Evolutionary conservation across 257 asterid species (phyloP).

Genomic region (Nicotiana paniculata): DNA sequence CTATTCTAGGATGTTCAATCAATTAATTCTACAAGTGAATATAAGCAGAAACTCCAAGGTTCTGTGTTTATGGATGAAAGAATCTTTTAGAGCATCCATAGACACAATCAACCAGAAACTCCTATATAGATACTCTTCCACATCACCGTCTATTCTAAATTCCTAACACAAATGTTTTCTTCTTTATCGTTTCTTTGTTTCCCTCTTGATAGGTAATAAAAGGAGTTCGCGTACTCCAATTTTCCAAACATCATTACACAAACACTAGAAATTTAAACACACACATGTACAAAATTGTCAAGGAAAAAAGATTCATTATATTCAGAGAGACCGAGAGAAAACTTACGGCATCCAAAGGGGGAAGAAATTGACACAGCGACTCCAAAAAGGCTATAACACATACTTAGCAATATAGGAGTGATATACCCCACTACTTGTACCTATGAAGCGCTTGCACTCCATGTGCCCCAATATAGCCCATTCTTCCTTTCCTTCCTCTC

Average conservation of each 20-base stretch:
- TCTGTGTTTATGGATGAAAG: too few relatives aligned
- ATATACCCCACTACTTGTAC: constrained; percentile 92
- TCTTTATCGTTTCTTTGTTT: not conserved
- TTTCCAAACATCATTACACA: too few relatives aligned
- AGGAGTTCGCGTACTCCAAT: not conserved
- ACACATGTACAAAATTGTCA: too few relatives aligned
- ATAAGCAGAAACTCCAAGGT: not conserved
- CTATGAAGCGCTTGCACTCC: constrained; percentile 73
- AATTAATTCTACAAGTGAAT: not conserved
- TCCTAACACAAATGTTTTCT: not conserved
- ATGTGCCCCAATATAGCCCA: constrained; percentile 93
- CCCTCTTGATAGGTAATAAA: not conserved
- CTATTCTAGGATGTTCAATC: not conserved
- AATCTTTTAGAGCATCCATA: not conserved
- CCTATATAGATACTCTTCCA: not conserved
- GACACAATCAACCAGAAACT: not conserved
- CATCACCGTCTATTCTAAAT: not conserved
- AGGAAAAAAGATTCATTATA: too few relatives aligned
- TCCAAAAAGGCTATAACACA: constrained; percentile 87
- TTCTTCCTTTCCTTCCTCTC: constrained; percentile 7
- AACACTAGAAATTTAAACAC: too few relatives aligned
- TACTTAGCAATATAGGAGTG: constrained; percentile 76
- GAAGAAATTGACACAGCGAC: constrained; percentile 69
- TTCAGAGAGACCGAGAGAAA: too few relatives aligned
- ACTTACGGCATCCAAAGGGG: constrained; percentile 99